Conservation (phyloP, 2,329 filamentous ascomycete species). For the Ilyonectria destructans region DNA sequence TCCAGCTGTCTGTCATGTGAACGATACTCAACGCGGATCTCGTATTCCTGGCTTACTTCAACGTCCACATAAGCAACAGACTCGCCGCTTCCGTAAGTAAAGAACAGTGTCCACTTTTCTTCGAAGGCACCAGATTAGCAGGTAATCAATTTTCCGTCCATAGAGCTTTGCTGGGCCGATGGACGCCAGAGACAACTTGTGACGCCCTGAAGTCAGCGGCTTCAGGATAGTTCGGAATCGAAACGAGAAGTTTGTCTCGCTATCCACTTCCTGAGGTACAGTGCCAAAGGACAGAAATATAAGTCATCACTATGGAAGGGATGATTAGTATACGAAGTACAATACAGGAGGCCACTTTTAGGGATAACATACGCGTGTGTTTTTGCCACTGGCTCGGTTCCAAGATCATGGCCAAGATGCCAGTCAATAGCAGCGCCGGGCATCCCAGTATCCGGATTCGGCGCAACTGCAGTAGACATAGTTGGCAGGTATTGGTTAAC, state of each 20-base stretch:
- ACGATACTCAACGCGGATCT: neutral
- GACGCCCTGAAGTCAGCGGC: neutral
- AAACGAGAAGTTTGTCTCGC: neutral
- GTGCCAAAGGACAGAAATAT: neutral
- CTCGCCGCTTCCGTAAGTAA: neutral
- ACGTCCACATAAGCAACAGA: neutral
- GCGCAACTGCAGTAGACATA: neutral
- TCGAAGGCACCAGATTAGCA: neutral
- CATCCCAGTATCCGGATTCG: neutral
- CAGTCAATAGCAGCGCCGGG: neutral
- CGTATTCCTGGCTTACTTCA: neutral
- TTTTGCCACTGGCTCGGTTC: neutral
- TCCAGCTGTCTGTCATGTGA: constrained; percentile 1
- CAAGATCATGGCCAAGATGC: neutral
- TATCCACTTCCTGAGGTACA: neutral
- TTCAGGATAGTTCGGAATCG: neutral
- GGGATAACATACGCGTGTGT: neutral
- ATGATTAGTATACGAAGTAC: neutral
- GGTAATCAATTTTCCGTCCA: neutral
- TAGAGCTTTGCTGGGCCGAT: constrained; percentile 1
- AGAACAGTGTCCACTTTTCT: neutral
- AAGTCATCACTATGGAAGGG: neutral
- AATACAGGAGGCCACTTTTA: neutral
- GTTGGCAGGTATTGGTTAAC: neutral
- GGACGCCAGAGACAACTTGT: neutral